These are phyloP conservation scores for Coniella vitis DNA, from an alignment of 2,329 filamentous ascomycete species.

Conservation along the genomic window DNA sequence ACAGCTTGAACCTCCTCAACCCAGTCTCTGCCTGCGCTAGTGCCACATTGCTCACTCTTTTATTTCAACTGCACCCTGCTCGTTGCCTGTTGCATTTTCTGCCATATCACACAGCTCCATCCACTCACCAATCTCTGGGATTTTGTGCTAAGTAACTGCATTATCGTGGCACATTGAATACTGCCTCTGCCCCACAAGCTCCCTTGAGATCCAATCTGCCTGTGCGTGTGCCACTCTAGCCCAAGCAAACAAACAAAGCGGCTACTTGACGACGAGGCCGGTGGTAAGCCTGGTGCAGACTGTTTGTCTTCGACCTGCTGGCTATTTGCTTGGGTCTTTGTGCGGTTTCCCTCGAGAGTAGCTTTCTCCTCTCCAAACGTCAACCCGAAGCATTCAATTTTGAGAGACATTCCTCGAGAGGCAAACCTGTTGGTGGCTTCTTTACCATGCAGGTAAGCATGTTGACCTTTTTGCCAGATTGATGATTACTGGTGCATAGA, in stretches of 20 bases:
- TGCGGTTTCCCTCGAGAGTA: too few relatives aligned
- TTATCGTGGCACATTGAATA: too few relatives aligned
- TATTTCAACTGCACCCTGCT: too few relatives aligned
- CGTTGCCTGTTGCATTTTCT: too few relatives aligned
- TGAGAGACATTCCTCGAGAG: background rate
- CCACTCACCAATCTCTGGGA: too few relatives aligned
- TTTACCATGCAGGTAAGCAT: conserved; percentile 1
- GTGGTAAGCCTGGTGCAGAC: background rate
- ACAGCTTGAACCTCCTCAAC: too few relatives aligned
- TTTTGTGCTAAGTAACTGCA: too few relatives aligned
- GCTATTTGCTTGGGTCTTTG: too few relatives aligned
- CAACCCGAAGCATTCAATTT: background rate
- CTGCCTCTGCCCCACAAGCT: too few relatives aligned
- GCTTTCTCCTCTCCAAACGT: background rate
- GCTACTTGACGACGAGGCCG: background rate
- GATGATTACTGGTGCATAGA: background rate
- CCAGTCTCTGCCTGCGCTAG: too few relatives aligned
- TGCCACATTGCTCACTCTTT: too few relatives aligned
- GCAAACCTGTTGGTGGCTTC: background rate
- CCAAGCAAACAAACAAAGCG: background rate
- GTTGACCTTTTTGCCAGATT: background rate
- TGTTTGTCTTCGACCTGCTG: background rate
- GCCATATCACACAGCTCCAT: too few relatives aligned
- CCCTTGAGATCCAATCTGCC: background rate
- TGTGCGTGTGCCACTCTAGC: background rate